Percentiles rank a stretch among this genome's conserved stretches.
phyloP scores from a whole-genome alignment of 345 rosid species.

The Syzygium jambos region DNA sequence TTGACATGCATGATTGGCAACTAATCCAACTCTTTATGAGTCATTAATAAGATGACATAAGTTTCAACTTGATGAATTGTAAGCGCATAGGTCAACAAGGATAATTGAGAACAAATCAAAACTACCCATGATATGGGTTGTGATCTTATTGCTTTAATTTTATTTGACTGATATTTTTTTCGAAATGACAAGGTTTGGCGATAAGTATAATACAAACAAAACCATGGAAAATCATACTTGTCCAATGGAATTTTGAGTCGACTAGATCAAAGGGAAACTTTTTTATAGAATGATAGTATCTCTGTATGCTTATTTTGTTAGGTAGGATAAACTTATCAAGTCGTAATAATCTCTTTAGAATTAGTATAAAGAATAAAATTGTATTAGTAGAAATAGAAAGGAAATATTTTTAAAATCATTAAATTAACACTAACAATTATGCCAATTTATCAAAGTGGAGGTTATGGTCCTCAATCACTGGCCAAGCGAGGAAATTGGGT shows the following conservation, averaged over 20 bases:
- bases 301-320: neutral
- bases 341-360: neutral
- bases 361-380: neutral
- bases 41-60: neutral
- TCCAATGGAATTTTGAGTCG: neutral
- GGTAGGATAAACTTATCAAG: neutral
- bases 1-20: neutral
- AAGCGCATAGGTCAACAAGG: neutral
- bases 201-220: neutral
- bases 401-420: neutral
- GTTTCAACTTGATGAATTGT: neutral
- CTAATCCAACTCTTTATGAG: neutral
- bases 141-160: neutral
- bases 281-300: neutral
- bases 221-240: neutral
- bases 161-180: neutral
- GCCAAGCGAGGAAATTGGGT: neutral
- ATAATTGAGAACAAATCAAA: neutral
- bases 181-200: neutral
- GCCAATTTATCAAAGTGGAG: neutral
- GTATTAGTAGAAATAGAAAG: neutral
- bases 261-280: neutral
- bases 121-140: neutral
- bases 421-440: neutral
- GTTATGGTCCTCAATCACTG: neutral